phyloP scores from a whole-genome alignment of 2,329 filamentous ascomycete genomes.

The Fusarium sp. region DNA sequence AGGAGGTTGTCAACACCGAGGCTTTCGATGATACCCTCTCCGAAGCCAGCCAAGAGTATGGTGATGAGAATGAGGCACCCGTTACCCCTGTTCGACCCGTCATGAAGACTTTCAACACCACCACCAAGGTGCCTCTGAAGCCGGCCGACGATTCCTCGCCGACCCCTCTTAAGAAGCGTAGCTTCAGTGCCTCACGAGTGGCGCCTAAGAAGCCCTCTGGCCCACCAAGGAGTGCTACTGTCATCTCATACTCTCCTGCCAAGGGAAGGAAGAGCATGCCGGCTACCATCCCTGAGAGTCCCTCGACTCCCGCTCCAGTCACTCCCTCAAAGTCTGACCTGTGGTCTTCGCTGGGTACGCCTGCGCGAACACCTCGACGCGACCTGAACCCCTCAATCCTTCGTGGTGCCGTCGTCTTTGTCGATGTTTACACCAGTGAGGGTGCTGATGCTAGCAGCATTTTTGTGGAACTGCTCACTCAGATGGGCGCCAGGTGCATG shows the following conservation, averaged over 20 bases:
- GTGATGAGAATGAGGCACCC: conserved; percentile 70
- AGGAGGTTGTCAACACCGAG: conserved; percentile 49
- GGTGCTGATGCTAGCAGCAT: conserved; percentile 84
- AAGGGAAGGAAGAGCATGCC: conserved; percentile 54
- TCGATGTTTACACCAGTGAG: conserved; percentile 85
- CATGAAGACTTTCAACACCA: conserved; percentile 71
- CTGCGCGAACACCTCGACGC: conserved; percentile 65
- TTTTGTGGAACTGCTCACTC: conserved; percentile 80
- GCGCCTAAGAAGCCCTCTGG: conserved; percentile 57
- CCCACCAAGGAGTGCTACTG: conserved; percentile 61
- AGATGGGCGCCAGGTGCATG: conserved; percentile 85
- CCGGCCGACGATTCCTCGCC: conserved; percentile 69
- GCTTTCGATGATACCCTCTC: conserved; percentile 64
- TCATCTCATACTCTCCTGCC: conserved; percentile 65
- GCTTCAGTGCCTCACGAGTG: conserved; percentile 62
- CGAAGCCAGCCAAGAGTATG: conserved; percentile 73
- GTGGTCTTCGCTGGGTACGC: conserved; percentile 67
- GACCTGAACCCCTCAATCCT: conserved; percentile 67
- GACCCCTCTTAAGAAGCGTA: conserved; percentile 60
- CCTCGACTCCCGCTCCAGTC: conserved; percentile 46
- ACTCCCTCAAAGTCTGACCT: conserved; percentile 61
- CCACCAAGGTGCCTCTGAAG: conserved; percentile 81
- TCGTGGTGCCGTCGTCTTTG: conserved; percentile 79
- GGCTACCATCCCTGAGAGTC: conserved; percentile 29
- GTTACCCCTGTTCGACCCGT: conserved; percentile 67